Conservation (phyloP, 495 filamentous ascomycete species). For the Penicillium lagena region DNA sequence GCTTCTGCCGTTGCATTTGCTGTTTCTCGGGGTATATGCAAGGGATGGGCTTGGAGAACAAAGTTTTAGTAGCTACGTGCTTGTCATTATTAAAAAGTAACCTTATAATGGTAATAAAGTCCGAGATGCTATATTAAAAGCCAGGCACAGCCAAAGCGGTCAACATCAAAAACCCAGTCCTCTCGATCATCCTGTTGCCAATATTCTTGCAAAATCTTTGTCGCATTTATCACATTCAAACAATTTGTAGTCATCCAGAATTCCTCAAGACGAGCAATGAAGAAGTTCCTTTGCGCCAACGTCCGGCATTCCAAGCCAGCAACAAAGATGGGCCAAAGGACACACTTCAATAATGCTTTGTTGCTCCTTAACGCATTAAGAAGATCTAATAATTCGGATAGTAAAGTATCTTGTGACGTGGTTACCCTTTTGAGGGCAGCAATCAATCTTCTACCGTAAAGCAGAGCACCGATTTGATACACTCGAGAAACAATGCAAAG, state of each 20-base stretch:
- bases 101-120: no score
- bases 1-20: constrained; percentile 39
- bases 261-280: constrained; percentile 20
- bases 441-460: constrained; percentile 31
- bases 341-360: constrained; percentile 45
- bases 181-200: constrained; percentile 13
- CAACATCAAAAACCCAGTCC: constrained; percentile 34
- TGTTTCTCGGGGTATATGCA: constrained; percentile 39
- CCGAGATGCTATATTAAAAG: constrained; percentile 35
- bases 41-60: constrained; percentile 28
- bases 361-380: constrained; percentile 38
- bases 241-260: constrained; percentile 34
- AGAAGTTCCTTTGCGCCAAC: constrained; percentile 20
- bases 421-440: constrained; percentile 14
- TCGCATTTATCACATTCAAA: constrained; percentile 32
- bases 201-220: constrained; percentile 19
- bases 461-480: constrained; percentile 24
- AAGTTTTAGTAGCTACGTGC: no score
- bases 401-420: constrained; percentile 23
- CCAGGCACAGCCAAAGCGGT: constrained; percentile 29
- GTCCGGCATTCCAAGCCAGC: constrained; percentile 42
- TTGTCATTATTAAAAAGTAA: no score
- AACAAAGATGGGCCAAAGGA: constrained; percentile 53
- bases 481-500: constrained; percentile 19
- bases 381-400: constrained; percentile 35